Evolutionary conservation across 305 asterid species (phyloP), one percentile per base, ranked within the genome.

Genomic region (Ajuga reptans): DNA sequence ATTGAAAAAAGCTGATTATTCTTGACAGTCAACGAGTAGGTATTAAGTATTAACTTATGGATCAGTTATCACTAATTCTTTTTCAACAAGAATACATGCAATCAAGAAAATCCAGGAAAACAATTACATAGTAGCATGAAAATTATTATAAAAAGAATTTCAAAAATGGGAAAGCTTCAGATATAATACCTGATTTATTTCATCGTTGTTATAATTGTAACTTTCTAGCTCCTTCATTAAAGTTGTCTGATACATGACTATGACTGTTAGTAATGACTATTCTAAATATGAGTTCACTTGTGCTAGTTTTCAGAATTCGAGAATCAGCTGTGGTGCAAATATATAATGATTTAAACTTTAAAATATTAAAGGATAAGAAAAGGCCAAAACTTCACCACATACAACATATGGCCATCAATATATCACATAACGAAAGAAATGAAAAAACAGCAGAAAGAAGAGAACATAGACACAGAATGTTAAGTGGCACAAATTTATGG

Each of bases 161-260:
- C 51, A 37, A 18, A 17, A 10, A 64, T 24, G 66, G 47, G 60
- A 67, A 42, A 15, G 29, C 63, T 58, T 4, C 43, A 53, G 70
- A 68, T 66, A 9, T 21, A 75, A 11, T 74, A 92, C 97, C 98
- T 88, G 97, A 72, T 92, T 90, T 75, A 92, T 89, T 79, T 93
- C 98, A 74, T 90, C 96, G 82, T 89, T 88, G 87, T 89, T 90
- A 68, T 84, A 87, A 66, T 69, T 80, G 84, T 83, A 90, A 74
- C 87, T 80, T 73, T 86, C 85, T 53, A 89, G 53, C 58, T 86
- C 84, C 79, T 87, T 83, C 86, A 87, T 82, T 36, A 88, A 78
- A 66, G 79, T 75, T 50, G 87, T 78, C 97, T 92, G 78, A 75
- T 54, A 67, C 36, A 62, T 37, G 50, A 69, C 50, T 53, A 47